Percentiles rank a stretch among this genome's conserved stretches.
phyloP scores from a whole-genome alignment of 768 basidiomycete species.

The Suillus paluster region DNA sequence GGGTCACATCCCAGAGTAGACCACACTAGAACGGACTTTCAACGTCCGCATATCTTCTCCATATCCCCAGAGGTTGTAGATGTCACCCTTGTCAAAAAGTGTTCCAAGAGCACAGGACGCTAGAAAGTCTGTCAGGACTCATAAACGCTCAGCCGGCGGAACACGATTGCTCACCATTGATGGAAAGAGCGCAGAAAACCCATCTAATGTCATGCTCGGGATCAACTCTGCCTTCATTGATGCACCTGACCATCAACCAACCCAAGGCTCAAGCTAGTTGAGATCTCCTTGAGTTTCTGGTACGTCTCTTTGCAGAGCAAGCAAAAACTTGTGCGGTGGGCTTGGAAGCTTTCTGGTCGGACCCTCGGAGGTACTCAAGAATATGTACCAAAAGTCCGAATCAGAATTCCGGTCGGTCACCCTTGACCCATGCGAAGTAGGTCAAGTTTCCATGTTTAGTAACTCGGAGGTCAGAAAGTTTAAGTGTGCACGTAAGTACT shows the following conservation, averaged over 20 bases:
- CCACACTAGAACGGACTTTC: constrained; percentile 61
- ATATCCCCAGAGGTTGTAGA: constrained; percentile 58
- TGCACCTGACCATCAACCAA: constrained; percentile 66
- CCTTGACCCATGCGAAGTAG: constrained; percentile 74
- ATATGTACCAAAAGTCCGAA: too few species aligned
- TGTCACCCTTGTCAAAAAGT: constrained; percentile 93
- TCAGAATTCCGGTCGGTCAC: constrained; percentile 56
- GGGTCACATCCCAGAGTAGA: neutral
- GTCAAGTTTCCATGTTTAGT: constrained; percentile 69
- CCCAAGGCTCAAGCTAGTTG: too few species aligned
- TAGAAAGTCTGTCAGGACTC: constrained; percentile 36
- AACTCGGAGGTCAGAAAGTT: constrained; percentile 56
- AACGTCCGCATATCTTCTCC: constrained; percentile 86
- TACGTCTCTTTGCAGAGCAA: too few species aligned
- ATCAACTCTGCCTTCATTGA: constrained; percentile 64
- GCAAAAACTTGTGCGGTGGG: constrained; percentile 39
- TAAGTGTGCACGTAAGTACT: too few species aligned
- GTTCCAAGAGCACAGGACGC: constrained; percentile 91
- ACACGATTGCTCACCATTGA: constrained; percentile 65
- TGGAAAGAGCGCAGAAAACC: constrained; percentile 89
- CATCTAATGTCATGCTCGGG: constrained; percentile 45
- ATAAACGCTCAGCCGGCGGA: neutral
- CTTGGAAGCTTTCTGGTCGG: constrained; percentile 37
- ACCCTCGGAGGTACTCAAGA: too few species aligned
- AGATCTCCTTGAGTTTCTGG: too few species aligned